Conservation (phyloP, 1,139 yeast genomes). For the Yamadazyma siamensis region DNA sequence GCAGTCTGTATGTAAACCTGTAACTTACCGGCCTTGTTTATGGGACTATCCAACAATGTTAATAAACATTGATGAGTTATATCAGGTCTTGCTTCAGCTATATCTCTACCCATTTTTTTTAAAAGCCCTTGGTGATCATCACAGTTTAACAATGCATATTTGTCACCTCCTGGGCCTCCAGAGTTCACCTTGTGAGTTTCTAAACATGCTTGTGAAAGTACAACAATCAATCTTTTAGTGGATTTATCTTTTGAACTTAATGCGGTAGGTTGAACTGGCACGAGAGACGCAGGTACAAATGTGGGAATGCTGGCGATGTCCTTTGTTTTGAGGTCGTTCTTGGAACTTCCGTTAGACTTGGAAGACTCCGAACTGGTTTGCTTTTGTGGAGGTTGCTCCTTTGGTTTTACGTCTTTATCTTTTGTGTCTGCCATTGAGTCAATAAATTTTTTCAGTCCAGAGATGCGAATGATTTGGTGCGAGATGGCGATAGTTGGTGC, state of each 20-base stretch:
- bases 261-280: slow-evolving; percentile 82
- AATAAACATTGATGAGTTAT: slow-evolving; percentile 94
- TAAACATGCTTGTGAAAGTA: slow-evolving; percentile 88
- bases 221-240: slow-evolving; percentile 85
- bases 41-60: slow-evolving; percentile 91
- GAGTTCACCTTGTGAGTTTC: slow-evolving; percentile 88
- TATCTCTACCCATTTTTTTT: slow-evolving; percentile 94
- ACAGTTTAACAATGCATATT: slow-evolving; percentile 89
- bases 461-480: background rate
- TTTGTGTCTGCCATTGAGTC: slow-evolving; percentile 2
- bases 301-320: slow-evolving; percentile 15
- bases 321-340: slow-evolving; percentile 15
- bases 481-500: background rate
- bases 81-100: slow-evolving; percentile 97
- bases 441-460: slow-evolving; percentile 1
- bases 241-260: slow-evolving; percentile 77
- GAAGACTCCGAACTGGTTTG: slow-evolving; percentile 1
- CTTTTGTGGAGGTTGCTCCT: slow-evolving; percentile 1
- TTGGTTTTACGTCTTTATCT: slow-evolving; percentile 16
- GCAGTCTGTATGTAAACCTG: slow-evolving; percentile 97
- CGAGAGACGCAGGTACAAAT: slow-evolving; percentile 66
- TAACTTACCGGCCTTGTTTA: slow-evolving; percentile 93
- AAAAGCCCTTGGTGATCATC: slow-evolving; percentile 97
- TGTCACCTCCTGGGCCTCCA: slow-evolving; percentile 81
- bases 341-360: slow-evolving; percentile 21